Conservation (phyloP, 345 rosid genomes). For the Ailanthus altissimus region DNA sequence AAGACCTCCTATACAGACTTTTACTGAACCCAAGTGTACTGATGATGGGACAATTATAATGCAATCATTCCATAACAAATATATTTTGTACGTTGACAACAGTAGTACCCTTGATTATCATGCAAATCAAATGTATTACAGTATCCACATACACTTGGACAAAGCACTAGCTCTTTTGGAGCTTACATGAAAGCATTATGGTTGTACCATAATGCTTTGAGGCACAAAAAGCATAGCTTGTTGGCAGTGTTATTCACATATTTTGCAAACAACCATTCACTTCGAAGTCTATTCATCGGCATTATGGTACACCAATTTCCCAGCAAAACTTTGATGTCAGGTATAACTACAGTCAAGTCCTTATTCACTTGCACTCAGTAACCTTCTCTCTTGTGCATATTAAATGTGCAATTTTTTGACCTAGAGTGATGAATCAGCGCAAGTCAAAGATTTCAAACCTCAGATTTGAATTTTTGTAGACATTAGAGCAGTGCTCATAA, state of each 20-base stretch:
- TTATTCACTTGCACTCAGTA: constrained; percentile 4
- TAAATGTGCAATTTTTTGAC: neutral
- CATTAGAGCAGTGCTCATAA: constrained; percentile 73
- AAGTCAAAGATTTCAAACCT: constrained; percentile 90
- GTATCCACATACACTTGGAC: neutral
- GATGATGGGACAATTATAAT: neutral
- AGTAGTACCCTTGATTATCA: neutral
- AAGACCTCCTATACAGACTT: neutral
- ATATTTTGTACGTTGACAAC: neutral
- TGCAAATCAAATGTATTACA: neutral
- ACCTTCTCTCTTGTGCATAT: neutral
- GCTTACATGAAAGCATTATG: neutral
- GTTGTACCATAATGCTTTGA: neutral
- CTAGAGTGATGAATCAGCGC: constrained; percentile 40
- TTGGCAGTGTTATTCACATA: neutral
- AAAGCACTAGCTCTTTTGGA: neutral
- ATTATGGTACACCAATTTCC: neutral
- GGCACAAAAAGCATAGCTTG: neutral
- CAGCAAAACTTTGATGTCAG: neutral
- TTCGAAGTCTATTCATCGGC: neutral
- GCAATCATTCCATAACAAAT: neutral
- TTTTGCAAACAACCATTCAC: neutral
- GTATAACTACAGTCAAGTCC: neutral
- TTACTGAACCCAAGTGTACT: neutral
- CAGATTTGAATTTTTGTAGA: constrained; percentile 77